Conservation (phyloP, 2,329 filamentous ascomycete species). For the Juglanconis sp. region DNA sequence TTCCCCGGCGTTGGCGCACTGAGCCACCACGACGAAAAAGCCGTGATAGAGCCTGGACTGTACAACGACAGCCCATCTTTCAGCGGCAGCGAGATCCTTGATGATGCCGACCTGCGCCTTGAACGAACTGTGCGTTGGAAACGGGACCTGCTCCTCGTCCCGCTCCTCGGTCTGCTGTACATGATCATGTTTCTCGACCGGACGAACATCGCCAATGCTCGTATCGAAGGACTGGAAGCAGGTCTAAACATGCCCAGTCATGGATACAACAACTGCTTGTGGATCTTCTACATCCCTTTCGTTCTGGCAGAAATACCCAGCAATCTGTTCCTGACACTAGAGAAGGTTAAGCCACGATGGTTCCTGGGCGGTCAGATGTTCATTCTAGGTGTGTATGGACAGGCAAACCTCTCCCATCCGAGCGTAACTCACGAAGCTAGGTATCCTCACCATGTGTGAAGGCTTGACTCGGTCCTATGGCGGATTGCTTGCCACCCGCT, state of each 20-base stretch:
- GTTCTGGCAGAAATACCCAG: constrained; percentile 43
- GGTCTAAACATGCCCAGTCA: constrained; percentile 39
- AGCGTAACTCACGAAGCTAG: constrained; percentile 21
- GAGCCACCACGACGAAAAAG: not conserved
- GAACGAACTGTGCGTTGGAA: constrained; percentile 22
- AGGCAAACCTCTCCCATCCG: not conserved
- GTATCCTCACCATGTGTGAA: constrained; percentile 39
- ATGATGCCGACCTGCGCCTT: not conserved
- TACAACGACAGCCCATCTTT: not conserved
- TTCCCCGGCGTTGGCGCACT: not conserved
- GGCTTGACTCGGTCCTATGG: constrained; percentile 37
- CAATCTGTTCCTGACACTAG: constrained; percentile 40
- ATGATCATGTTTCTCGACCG: constrained; percentile 22
- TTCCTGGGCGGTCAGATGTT: constrained; percentile 39
- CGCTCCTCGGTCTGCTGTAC: constrained; percentile 26
- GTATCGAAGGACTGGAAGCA: constrained; percentile 39
- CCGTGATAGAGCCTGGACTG: not conserved
- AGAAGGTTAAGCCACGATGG: constrained; percentile 34
- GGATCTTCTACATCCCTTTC: constrained; percentile 44
- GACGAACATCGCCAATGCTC: constrained; percentile 40
- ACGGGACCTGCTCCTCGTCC: constrained; percentile 26
- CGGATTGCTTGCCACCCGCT: constrained; percentile 30
- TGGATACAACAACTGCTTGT: constrained; percentile 39
- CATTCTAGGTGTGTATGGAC: constrained; percentile 31
- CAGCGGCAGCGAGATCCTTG: not conserved